These are phyloP conservation scores for Hypholoma fasciculare DNA, from an alignment of 768 basidiomycete species.

Conservation along the genomic window DNA sequence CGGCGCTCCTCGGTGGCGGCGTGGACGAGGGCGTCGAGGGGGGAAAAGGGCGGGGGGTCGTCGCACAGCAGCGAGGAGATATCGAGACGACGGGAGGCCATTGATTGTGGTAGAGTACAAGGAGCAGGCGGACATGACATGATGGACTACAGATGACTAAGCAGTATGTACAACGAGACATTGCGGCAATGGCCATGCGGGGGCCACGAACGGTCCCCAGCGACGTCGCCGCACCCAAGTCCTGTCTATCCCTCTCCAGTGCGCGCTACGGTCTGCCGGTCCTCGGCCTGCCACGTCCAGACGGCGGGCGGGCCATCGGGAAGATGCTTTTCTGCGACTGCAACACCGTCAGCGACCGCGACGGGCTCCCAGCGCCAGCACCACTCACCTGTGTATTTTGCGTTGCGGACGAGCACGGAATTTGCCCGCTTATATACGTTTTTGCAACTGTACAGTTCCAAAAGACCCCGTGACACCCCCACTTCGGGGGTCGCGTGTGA, in stretches of 20 bases:
- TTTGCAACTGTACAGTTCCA: constrained; percentile 50
- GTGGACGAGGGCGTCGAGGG: constrained; percentile 68
- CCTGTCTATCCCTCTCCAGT: constrained; percentile 81
- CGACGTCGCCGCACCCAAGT: constrained; percentile 83
- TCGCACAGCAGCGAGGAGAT: constrained; percentile 75
- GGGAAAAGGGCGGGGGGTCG: constrained; percentile 35
- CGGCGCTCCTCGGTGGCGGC: constrained; percentile 68
- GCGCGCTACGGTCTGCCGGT: constrained; percentile 83
- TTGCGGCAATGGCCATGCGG: constrained; percentile 78
- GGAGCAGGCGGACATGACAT: constrained; percentile 20
- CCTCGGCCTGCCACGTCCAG: constrained; percentile 78
- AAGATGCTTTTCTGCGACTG: constrained; percentile 89
- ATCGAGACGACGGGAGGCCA: constrained; percentile 70
- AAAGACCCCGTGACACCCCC: constrained; percentile 40
- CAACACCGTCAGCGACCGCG: constrained; percentile 14
- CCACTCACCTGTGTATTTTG: constrained; percentile 63
- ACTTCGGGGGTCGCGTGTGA: constrained; percentile 17
- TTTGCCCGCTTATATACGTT: constrained; percentile 20
- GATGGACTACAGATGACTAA: constrained; percentile 13
- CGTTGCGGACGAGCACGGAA: constrained; percentile 37
- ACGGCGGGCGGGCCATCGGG: constrained; percentile 75
- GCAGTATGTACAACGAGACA: constrained; percentile 82
- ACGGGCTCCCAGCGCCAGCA: background rate
- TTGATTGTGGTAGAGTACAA: constrained; percentile 33
- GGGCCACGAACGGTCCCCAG: constrained; percentile 62